Evolutionary conservation across 495 filamentous ascomycete species (phyloP).

Genomic region (Penicillium samsonianum): DNA sequence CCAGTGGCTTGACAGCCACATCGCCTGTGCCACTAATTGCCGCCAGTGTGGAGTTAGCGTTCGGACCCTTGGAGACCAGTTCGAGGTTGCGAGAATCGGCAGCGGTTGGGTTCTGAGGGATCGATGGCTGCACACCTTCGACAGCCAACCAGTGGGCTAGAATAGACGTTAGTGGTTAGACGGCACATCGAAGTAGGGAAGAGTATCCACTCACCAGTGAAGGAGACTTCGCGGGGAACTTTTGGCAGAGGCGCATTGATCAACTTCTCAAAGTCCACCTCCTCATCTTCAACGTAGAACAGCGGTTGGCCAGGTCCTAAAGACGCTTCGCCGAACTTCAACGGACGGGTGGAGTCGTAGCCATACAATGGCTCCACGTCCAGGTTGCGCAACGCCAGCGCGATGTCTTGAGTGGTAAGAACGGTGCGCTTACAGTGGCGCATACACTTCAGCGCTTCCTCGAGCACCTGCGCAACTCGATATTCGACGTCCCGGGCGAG

Average conservation of each 20-base stretch:
- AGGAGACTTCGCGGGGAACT: slow-evolving; percentile 87
- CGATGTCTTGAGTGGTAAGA: slow-evolving; percentile 81
- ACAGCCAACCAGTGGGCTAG: slow-evolving; percentile 93
- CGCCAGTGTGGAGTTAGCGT: slow-evolving; percentile 76
- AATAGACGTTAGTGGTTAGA: slow-evolving; percentile 25
- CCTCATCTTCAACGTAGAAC: slow-evolving; percentile 97
- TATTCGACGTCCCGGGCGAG: slow-evolving; percentile 94
- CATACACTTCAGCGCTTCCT: slow-evolving; percentile 95
- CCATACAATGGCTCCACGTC: slow-evolving; percentile 95
- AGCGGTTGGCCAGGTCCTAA: slow-evolving; percentile 93
- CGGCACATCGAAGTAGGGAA: neutral
- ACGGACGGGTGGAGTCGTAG: slow-evolving; percentile 83
- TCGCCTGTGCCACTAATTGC: slow-evolving; percentile 82
- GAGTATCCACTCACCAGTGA: slow-evolving; percentile 65
- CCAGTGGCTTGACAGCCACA: slow-evolving; percentile 78
- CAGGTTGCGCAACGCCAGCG: slow-evolving; percentile 76
- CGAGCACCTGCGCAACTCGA: slow-evolving; percentile 84
- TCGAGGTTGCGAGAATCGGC: slow-evolving; percentile 79
- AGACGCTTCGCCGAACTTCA: slow-evolving; percentile 90
- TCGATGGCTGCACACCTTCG: slow-evolving; percentile 93
- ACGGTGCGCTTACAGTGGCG: slow-evolving; percentile 79
- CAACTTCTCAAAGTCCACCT: slow-evolving; percentile 97
- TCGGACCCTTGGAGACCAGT: slow-evolving; percentile 82
- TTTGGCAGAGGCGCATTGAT: slow-evolving; percentile 95
- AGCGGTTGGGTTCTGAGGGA: slow-evolving; percentile 90